Base-by-base conservation (phyloP, 2,329 filamentous ascomycete species). In the Hymenoscyphus linearis region DNA sequence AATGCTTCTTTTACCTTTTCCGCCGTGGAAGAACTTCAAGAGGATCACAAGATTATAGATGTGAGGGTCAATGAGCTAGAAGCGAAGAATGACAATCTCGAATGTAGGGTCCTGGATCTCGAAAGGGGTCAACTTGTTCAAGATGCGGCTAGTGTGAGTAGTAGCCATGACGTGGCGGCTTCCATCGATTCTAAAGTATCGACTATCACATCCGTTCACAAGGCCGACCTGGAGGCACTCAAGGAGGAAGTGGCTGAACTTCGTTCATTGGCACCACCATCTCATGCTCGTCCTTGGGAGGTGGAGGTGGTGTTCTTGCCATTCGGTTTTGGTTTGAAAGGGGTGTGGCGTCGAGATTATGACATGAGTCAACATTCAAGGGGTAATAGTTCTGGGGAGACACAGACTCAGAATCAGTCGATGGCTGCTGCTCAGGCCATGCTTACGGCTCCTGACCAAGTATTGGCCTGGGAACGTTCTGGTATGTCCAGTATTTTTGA, bases 281-380 rank as follows among this genome's bases (percentile, higher is more conserved):
- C 87, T 0, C 77, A 78, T 31, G 74, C 76, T 50, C 79, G 83
- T 47, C 87, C 89, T 0, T 92, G 89, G 87, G 83, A 89, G 65
- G 77, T 93, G 1, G 89, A 93, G 69, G 86, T 93, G 4, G 85
- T 93, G 1, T 85, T 92, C 61, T 73, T 93, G 7, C 90, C 90
- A 1, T 93, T 90, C 72, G 81, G 82, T 4, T 74, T 76, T 50
- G 73, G 78, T n/a, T 70, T 84, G 25, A 76, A 75, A 62, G 81
- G 82, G 2, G 76, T 84, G 25, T 84, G 82, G 82, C 80, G 77
- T 59, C 74, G 77, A 9, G 77, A 76, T 62, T 73, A 71, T 60
- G 74, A 74, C 68, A 60, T 57, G 56, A 73, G 74, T 63, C 68
- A 76, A 64, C 61, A 69, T 6, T 67, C 72, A 16, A 66, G 70